These are phyloP conservation scores for Sarocladium kiliense DNA, from an alignment of 2,329 filamentous ascomycete genomes.

Conservation along the genomic window DNA sequence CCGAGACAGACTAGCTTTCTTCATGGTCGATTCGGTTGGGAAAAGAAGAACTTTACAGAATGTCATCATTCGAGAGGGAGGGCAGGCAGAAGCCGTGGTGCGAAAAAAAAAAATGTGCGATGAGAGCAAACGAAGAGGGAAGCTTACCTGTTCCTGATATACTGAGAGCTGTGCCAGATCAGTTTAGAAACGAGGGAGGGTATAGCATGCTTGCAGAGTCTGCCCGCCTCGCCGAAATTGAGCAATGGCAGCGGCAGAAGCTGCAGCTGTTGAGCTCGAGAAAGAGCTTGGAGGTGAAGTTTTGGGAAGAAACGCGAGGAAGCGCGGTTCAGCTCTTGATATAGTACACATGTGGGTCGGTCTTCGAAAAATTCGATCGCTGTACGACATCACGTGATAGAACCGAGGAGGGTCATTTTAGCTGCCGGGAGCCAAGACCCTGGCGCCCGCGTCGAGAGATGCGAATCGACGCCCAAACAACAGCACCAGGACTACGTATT, in stretches of 20 bases:
- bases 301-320: neutral
- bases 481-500: neutral
- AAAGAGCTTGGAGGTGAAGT: neutral
- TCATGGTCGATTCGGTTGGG: constrained; percentile 85
- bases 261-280: neutral
- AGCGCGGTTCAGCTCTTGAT: neutral
- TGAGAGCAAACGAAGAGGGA: constrained; percentile 9
- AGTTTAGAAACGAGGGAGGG: neutral
- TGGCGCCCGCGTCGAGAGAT: neutral
- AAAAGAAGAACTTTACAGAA: constrained; percentile 70
- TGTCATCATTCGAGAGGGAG: constrained; percentile 61
- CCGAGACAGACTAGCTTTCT: constrained; percentile 62
- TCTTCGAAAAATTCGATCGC: constrained; percentile 1
- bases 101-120: constrained; percentile 14
- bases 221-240: neutral
- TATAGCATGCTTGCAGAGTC: neutral
- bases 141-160: neutral
- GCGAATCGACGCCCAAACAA: neutral
- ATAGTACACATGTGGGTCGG: constrained; percentile 5
- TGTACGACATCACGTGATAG: constrained; percentile 2
- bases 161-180: neutral
- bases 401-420: neutral
- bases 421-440: constrained; percentile 7
- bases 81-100: constrained; percentile 12
- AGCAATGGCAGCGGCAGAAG: neutral